Percentiles rank a stretch among this genome's conserved stretches.
These are phyloP conservation scores for Fusarium sp. DNA, from an alignment of 2,329 filamentous ascomycete species.

Conservation along the genomic window DNA sequence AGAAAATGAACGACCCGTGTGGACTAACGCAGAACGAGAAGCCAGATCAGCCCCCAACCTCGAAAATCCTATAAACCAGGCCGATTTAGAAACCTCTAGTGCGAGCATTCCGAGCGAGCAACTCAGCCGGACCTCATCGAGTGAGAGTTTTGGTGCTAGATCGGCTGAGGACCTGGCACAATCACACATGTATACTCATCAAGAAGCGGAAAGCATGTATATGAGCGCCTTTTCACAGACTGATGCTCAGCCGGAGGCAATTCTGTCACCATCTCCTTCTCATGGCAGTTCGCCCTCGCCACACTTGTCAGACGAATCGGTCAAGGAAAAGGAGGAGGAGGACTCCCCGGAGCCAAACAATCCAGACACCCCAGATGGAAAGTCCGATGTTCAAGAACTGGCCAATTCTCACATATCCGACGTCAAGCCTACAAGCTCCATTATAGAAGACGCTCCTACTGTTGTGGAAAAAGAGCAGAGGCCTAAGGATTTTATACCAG, in stretches of 20 bases:
- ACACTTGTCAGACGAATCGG: slow-evolving; percentile 1
- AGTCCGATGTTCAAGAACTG: slow-evolving; percentile 7
- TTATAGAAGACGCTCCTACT: not conserved
- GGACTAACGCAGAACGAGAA: slow-evolving; percentile 40
- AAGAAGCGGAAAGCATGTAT: slow-evolving; percentile 89
- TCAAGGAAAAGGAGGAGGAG: not conserved
- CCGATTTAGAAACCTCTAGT: slow-evolving; percentile 7
- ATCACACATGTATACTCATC: slow-evolving; percentile 80
- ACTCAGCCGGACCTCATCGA: slow-evolving; percentile 29
- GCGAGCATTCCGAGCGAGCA: slow-evolving; percentile 19
- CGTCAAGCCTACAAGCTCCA: slow-evolving; percentile 7
- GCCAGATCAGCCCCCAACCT: slow-evolving; percentile 37
- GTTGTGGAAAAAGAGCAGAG: slow-evolving; percentile 11
- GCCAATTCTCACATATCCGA: slow-evolving; percentile 1
- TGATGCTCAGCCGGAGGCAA: slow-evolving; percentile 46
- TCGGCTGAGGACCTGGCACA: slow-evolving; percentile 65
- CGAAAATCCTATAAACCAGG: slow-evolving; percentile 40
- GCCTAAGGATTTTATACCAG: slow-evolving; percentile 59
- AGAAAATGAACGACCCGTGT: slow-evolving; percentile 37
- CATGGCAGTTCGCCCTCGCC: slow-evolving; percentile 15
- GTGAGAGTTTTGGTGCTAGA: slow-evolving; percentile 28
- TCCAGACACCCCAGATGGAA: not conserved
- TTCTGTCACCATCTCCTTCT: slow-evolving; percentile 16
- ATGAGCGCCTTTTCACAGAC: slow-evolving; percentile 76
- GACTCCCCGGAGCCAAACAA: not conserved